Base-by-base conservation (phyloP, 2,329 filamentous ascomycete genomes). In the Sarocladium oryzae region DNA sequence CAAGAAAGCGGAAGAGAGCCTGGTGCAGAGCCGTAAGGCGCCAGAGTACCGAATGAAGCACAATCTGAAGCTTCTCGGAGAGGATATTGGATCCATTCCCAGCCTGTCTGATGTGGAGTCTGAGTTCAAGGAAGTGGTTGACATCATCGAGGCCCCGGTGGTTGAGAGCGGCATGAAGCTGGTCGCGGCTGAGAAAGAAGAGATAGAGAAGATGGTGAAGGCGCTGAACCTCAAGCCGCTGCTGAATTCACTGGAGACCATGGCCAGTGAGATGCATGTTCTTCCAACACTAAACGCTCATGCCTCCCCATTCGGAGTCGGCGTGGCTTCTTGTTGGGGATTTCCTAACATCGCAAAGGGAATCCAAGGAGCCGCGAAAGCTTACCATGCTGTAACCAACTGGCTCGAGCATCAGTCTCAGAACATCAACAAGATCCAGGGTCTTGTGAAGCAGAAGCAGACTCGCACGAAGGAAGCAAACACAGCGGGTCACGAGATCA, bases 391-490 rank as follows among this genome's bases (percentile, higher is more conserved):
- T 10, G 28, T 1, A 16, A 37, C n/a, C 37, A 46, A 20, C 7
- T 10, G 8, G 28, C 4, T 6, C 26, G 21, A 10, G 21, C 30
- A 21, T 28, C 45, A 20, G 18, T 20, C 16, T 4, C 18, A 20
- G 8, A 20, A 21, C n/a, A 40, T 20, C 16, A 26, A 18, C 13
- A 52, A 51, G 37, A 20, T 13, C 16, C 26, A 21, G 3, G 16
- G 18, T 7, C 37, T 54, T 10, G 33, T 38, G 2, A 26, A 16
- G 26, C 49, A 52, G 40, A 33, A 51, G 3, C 53, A 56, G 11
- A 53, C 52, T 16, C 41, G 53, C 2, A 37, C 40, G 5, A 10
- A 50, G 7, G 48, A 53, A 28, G 55, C 53, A 18, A 56, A 55
- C 21, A 26, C 45, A 5, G 26, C 33, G 2, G 51, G 55, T 5